Evolutionary conservation across 805 yeast genomes (phyloP).

Genomic region (Myxozyma neotropica): DNA sequence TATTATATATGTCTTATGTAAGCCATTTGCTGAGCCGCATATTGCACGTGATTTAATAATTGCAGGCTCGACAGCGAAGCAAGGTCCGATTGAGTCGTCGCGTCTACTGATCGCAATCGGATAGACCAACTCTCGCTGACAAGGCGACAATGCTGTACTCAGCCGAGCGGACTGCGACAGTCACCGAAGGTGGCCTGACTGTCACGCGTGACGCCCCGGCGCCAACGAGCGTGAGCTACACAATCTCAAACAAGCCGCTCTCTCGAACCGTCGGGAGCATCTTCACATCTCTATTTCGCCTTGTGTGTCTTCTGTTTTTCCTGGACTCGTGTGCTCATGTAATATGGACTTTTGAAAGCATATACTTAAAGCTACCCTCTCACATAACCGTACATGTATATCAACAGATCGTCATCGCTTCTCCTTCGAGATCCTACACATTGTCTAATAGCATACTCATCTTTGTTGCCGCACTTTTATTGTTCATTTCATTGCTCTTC

Average conservation of each 20-base stretch:
- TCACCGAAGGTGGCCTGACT: conserved; percentile 6
- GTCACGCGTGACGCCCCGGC: conserved; percentile 21
- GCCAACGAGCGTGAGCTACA: conserved; percentile 22
- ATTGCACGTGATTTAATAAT: conserved; percentile 5
- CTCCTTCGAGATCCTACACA: not conserved
- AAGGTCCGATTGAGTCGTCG: not conserved
- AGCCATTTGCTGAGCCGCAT: conserved; percentile 3
- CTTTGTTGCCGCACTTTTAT: not conserved
- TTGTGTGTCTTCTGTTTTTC: not conserved
- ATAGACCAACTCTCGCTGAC: not conserved
- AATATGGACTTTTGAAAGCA: conserved; percentile 1
- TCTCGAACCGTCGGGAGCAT: not conserved
- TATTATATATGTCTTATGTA: not conserved
- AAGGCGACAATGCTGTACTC: not conserved
- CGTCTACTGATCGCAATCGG: not conserved
- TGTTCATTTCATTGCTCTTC: conserved; percentile 1
- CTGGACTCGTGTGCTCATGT: conserved; percentile 1
- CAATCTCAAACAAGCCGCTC: conserved; percentile 17
- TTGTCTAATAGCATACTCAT: not conserved
- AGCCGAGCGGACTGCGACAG: not conserved
- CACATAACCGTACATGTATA: not conserved
- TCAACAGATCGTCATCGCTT: not conserved
- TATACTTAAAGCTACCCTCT: not conserved
- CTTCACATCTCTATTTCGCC: not conserved
- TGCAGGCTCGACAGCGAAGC: not conserved